A percentile compares a stretch with the other conserved stretches of the same genome.
phyloP scores from a whole-genome alignment of 805 yeast species.

The Pichia exigua region DNA sequence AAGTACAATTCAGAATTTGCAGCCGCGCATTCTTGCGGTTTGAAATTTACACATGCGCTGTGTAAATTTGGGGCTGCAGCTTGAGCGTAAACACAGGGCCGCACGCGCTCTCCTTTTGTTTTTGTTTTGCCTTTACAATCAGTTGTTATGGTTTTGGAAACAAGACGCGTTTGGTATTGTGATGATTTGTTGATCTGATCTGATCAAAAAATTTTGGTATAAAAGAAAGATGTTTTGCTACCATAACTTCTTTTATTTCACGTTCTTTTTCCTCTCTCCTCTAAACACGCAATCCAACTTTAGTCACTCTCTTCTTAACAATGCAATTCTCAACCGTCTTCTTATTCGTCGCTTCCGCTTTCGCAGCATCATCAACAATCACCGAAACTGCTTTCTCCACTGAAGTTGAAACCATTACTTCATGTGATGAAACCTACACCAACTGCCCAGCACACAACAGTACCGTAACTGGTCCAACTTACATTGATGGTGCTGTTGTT shows the following conservation, averaged over 20 bases:
- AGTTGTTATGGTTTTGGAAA: not conserved
- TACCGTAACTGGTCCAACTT: slow-evolving; percentile 29
- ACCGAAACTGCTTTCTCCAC: slow-evolving; percentile 32
- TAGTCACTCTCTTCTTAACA: slow-evolving; percentile 23
- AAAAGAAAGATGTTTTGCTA: not conserved
- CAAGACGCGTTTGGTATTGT: not conserved
- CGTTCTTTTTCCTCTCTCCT: slow-evolving; percentile 3
- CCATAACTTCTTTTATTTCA: no score
- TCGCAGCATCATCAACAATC: slow-evolving; percentile 24
- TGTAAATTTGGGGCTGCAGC: not conserved
- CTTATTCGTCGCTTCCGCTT: slow-evolving; percentile 28
- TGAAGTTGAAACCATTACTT: slow-evolving; percentile 32
- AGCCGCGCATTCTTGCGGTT: not conserved
- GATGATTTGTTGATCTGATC: not conserved
- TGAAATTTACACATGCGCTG: not conserved
- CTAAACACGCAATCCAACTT: slow-evolving; percentile 7
- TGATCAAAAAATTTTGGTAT: not conserved
- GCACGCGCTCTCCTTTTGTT: not conserved
- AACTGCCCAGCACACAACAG: slow-evolving; percentile 26
- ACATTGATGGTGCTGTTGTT: slow-evolving; percentile 11
- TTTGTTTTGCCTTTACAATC: not conserved
- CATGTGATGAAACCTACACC: slow-evolving; percentile 32
- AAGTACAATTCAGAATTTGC: no score
- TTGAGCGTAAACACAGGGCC: not conserved
- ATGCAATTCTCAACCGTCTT: slow-evolving; percentile 41